Percentiles rank a stretch among this genome's conserved stretches.
These are phyloP conservation scores for Stereocaulon alpinum DNA, from an alignment of 495 filamentous ascomycete species.

Conservation along the genomic window DNA sequence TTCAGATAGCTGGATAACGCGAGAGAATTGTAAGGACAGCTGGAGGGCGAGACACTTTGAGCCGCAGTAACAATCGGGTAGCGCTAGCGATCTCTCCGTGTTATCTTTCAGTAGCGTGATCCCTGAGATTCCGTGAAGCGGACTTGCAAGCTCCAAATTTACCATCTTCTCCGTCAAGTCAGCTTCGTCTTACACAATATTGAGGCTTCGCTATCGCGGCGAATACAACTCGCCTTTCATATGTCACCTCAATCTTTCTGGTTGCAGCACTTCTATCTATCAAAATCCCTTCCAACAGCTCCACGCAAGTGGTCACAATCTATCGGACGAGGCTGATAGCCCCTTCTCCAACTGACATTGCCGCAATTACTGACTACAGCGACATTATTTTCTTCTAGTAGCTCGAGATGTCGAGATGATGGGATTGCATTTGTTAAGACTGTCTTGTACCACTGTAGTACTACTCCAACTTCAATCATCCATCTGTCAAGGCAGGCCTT, in stretches of 20 bases:
- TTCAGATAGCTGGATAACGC: background rate
- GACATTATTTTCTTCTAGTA: slow-evolving; percentile 1
- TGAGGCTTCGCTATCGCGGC: background rate
- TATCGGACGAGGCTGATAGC: background rate
- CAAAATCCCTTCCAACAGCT: background rate
- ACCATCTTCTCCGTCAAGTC: background rate
- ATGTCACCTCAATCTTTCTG: background rate
- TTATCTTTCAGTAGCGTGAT: background rate
- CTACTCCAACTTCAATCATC: slow-evolving; percentile 12
- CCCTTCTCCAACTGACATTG: slow-evolving; percentile 2
- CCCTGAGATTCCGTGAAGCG: background rate
- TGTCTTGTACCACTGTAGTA: slow-evolving; percentile 12
- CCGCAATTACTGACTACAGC: background rate
- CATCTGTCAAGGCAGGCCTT: slow-evolving; percentile 33
- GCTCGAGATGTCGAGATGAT: slow-evolving; percentile 3
- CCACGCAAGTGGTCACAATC: background rate
- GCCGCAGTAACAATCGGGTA: background rate
- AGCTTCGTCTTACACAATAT: slow-evolving; percentile 1
- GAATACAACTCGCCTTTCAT: background rate
- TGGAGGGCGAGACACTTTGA: slow-evolving; percentile 5
- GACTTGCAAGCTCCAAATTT: background rate
- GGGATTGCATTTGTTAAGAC: slow-evolving; percentile 6
- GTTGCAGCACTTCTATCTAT: background rate
- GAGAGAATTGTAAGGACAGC: background rate
- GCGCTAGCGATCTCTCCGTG: background rate